These are phyloP conservation scores for Phoenix roebelenii DNA, from an alignment of 176 grass and related monocot species.

Conservation along the genomic window DNA sequence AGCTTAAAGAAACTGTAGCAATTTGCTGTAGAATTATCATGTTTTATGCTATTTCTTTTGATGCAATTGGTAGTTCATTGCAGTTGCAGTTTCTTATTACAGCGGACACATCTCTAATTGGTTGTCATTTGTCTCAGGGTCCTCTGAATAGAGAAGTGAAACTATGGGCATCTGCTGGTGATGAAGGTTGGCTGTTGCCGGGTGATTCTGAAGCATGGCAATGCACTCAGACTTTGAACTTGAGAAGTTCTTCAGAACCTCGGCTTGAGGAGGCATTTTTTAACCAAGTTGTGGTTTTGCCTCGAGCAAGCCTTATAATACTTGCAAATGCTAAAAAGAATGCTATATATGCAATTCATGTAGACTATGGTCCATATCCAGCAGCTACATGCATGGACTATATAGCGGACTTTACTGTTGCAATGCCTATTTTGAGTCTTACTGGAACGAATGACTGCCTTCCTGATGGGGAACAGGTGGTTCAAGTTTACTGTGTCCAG, in stretches of 20 bases:
- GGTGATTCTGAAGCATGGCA: constrained; percentile 80
- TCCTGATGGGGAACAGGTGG: constrained; percentile 54
- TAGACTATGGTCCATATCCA: constrained; percentile 60
- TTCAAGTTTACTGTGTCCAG: constrained; percentile 94
- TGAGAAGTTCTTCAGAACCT: constrained; percentile 67
- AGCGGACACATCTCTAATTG: not conserved
- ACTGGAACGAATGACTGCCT: constrained; percentile 52
- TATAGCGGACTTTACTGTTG: constrained; percentile 90
- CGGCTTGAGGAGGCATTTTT: constrained; percentile 82
- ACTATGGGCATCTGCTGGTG: constrained; percentile 71
- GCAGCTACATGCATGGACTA: constrained; percentile 75
- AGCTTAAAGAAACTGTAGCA: not conserved
- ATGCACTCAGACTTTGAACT: constrained; percentile 68
- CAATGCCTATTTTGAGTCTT: constrained; percentile 95
- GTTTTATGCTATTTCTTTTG: not conserved
- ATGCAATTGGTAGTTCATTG: not conserved
- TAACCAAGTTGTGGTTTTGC: constrained; percentile 83
- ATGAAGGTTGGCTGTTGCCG: constrained; percentile 73
- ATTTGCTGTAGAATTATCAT: not conserved
- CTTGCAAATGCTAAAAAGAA: constrained; percentile 98
- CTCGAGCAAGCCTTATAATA: constrained; percentile 84
- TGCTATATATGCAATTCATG: constrained; percentile 90
- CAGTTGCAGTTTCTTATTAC: too few relatives aligned
- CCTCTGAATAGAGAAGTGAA: constrained; percentile 82
- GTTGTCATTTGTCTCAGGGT: constrained; percentile 37